These are phyloP conservation scores for Pythium chondricola DNA, from an alignment of 352 stramenopile species.

Conservation along the genomic window DNA sequence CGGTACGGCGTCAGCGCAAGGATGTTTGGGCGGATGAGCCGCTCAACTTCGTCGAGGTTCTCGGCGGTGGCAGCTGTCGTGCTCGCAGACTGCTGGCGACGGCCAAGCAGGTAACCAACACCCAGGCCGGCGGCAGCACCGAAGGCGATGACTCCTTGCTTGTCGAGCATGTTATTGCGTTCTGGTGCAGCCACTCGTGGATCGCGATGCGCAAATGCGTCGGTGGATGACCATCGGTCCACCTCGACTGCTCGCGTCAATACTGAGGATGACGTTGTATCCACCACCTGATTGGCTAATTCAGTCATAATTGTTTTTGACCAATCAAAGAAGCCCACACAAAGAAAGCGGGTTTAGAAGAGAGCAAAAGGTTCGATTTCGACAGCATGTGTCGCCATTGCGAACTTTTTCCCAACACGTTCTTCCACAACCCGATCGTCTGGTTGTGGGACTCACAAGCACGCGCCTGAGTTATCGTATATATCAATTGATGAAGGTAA, in stretches of 20 bases:
- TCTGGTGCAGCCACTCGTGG: neutral
- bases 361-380: neutral
- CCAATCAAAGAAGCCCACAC: neutral
- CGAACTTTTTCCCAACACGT: too few species aligned
- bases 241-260: constrained; percentile 3
- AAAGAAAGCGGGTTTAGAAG: neutral
- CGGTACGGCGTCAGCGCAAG: constrained; percentile 94
- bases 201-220: neutral
- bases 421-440: too few species aligned
- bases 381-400: too few species aligned
- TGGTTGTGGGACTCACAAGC: too few species aligned
- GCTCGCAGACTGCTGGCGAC: constrained; percentile 24
- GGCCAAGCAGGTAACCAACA: constrained; percentile 61
- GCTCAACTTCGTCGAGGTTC: constrained; percentile 57
- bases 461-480: neutral
- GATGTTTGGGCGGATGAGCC: constrained; percentile 96
- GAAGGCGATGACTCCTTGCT: constrained; percentile 53
- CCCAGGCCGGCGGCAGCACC: constrained; percentile 56
- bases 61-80: neutral
- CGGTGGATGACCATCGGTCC: constrained; percentile 1
- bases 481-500: neutral
- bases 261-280: constrained; percentile 21
- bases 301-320: constrained; percentile 16
- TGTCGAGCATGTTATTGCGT: constrained; percentile 45
- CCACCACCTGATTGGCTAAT: constrained; percentile 15